Percentiles rank a stretch among this genome's conserved stretches.
These are phyloP conservation scores for Clitopilus hobsonii DNA, from an alignment of 768 basidiomycete genomes.

Conservation along the genomic window DNA sequence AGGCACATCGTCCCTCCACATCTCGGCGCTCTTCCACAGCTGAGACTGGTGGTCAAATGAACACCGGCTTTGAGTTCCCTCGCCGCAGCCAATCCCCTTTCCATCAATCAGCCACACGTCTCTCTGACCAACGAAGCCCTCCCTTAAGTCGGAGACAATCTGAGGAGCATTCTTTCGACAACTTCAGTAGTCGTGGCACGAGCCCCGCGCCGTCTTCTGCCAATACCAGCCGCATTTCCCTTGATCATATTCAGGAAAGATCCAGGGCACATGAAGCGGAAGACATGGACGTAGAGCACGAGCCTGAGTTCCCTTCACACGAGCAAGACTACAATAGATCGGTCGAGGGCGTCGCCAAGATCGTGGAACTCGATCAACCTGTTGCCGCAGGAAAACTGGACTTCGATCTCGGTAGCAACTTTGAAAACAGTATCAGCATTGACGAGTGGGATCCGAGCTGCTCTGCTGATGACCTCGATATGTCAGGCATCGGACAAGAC, in stretches of 20 bases:
- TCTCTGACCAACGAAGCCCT: not conserved
- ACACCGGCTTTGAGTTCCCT: not conserved
- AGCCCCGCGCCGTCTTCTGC: not conserved
- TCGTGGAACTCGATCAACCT: not conserved
- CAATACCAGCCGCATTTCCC: not conserved
- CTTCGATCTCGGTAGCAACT: slow-evolving; percentile 48
- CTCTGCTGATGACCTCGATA: not conserved
- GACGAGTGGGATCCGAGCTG: not conserved
- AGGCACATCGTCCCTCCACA: not conserved
- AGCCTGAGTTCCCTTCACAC: not conserved
- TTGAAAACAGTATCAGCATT: slow-evolving; percentile 19
- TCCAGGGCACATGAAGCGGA: not conserved
- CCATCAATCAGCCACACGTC: not conserved
- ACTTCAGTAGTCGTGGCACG: not conserved
- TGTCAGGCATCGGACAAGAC: not conserved
- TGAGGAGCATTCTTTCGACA: not conserved
- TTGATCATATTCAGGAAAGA: not conserved
- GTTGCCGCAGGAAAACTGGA: not conserved
- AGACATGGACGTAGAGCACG: not conserved
- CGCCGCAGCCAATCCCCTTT: not conserved
- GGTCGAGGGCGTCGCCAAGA: not conserved
- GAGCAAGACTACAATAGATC: slow-evolving; percentile 20
- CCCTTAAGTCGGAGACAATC: not conserved
- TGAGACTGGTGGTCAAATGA: not conserved
- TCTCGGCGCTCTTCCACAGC: not conserved